phyloP scores from a whole-genome alignment of 1,139 yeast species.

The Saccharomycopsis hybrid region DNA sequence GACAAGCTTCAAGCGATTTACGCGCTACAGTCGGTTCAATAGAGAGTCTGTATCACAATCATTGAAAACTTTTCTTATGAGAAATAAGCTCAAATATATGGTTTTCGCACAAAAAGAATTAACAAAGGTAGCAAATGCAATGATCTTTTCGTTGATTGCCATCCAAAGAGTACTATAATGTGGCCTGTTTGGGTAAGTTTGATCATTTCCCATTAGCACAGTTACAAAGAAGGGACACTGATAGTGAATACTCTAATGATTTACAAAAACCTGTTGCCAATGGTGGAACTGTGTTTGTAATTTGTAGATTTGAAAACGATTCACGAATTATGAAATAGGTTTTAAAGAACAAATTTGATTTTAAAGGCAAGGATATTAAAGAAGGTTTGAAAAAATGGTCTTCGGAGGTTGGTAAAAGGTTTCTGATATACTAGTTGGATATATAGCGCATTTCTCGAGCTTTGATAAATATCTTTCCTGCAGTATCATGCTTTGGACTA shows the following conservation, averaged over 20 bases:
- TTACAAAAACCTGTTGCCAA: too few relatives aligned
- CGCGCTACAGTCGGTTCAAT: constrained; percentile 69
- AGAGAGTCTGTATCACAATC: constrained; percentile 38
- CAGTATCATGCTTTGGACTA: too few relatives aligned
- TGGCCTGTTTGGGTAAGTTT: constrained; percentile 55
- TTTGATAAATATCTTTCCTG: too few relatives aligned
- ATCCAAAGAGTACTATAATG: constrained; percentile 73
- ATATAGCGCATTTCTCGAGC: too few relatives aligned
- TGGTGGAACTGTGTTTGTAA: constrained; percentile 45
- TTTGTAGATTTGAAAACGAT: constrained; percentile 89
- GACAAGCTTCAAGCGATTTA: too few relatives aligned
- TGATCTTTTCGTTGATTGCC: constrained; percentile 77
- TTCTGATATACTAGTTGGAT: too few relatives aligned
- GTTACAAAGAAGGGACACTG: constrained; percentile 34
- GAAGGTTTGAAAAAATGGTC: constrained; percentile 83
- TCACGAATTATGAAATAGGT: constrained; percentile 69
- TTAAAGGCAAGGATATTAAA: constrained; percentile 49
- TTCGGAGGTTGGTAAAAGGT: constrained; percentile 41
- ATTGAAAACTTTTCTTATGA: constrained; percentile 71
- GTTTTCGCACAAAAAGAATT: too few relatives aligned
- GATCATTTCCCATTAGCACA: constrained; percentile 58
- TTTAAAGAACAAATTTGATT: constrained; percentile 45
- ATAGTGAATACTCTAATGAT: too few relatives aligned
- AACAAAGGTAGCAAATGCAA: too few relatives aligned
- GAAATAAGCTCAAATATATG: too few relatives aligned